Percentiles rank a stretch among this genome's conserved stretches.
phyloP scores from a whole-genome alignment of 1,284 basidiomycete genomes.

The Spongispora temasekensis region DNA sequence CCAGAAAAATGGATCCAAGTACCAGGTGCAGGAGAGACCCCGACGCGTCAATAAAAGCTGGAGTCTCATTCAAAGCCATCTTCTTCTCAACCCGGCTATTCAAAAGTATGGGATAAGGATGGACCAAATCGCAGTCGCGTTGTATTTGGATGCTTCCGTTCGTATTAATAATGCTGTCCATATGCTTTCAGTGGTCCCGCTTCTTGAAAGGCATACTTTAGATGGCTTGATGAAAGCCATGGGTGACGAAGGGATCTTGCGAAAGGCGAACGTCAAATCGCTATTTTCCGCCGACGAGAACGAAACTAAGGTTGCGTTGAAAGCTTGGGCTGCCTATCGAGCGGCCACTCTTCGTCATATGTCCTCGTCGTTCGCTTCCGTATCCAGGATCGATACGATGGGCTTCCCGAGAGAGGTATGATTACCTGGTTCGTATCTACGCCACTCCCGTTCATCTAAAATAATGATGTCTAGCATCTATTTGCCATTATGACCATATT shows the following conservation, averaged over 20 bases:
- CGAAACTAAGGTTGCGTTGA: slow-evolving; percentile 31
- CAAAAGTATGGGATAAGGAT: slow-evolving; percentile 45
- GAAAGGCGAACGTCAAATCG: slow-evolving; percentile 32
- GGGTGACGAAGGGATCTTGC: slow-evolving; percentile 36
- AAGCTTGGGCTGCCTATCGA: slow-evolving; percentile 47
- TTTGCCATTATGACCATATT: slow-evolving; percentile 39
- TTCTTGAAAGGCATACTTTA: slow-evolving; percentile 34
- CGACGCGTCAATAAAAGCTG: slow-evolving; percentile 18
- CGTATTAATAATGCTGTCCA: slow-evolving; percentile 46
- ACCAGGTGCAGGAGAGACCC: slow-evolving; percentile 3
- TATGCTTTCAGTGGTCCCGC: slow-evolving; percentile 38
- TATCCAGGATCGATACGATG: slow-evolving; percentile 25
- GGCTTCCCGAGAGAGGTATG: slow-evolving; percentile 17
- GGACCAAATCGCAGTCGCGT: slow-evolving; percentile 42
- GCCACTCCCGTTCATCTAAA: slow-evolving; percentile 28
- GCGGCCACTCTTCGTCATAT: slow-evolving; percentile 28
- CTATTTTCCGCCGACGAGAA: slow-evolving; percentile 38
- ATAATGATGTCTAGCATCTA: too few relatives aligned
- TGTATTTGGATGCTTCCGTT: slow-evolving; percentile 43
- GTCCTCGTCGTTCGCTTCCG: slow-evolving; percentile 8
- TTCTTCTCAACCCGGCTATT: slow-evolving; percentile 33
- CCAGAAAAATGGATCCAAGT: slow-evolving; percentile 3
- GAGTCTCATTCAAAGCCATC: slow-evolving; percentile 25
- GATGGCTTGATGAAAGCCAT: slow-evolving; percentile 41
- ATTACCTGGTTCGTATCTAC: not conserved